These are phyloP conservation scores for Orbilia brochopaga DNA, from an alignment of 2,329 filamentous ascomycete species.

Conservation along the genomic window DNA sequence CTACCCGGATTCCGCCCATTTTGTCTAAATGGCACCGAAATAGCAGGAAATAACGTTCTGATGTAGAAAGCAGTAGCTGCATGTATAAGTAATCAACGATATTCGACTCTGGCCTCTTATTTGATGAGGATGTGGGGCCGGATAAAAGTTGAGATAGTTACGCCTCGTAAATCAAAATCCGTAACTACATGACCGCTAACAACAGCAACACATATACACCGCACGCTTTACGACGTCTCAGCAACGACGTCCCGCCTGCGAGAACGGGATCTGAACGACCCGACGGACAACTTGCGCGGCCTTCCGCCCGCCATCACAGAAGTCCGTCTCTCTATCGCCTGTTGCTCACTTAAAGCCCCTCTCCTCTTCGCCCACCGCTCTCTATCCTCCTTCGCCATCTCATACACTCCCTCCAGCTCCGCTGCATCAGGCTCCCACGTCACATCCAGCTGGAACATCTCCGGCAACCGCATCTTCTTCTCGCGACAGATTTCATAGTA, in stretches of 20 bases:
- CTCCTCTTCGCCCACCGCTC: conserved; percentile 16
- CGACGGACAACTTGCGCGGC: neutral
- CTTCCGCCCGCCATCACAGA: conserved; percentile 14
- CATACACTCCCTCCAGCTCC: conserved; percentile 18
- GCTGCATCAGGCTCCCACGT: conserved; percentile 51
- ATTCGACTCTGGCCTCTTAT: too few relatives aligned
- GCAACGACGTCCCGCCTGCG: neutral
- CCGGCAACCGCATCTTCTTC: conserved; percentile 51
- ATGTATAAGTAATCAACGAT: too few relatives aligned
- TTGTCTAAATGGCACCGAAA: too few relatives aligned
- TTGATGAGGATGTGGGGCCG: too few relatives aligned
- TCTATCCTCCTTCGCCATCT: conserved; percentile 16
- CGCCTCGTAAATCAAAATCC: too few relatives aligned
- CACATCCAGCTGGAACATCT: conserved; percentile 54
- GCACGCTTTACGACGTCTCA: neutral
- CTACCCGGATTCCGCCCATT: too few relatives aligned
- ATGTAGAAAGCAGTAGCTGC: too few relatives aligned
- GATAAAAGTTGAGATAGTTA: too few relatives aligned
- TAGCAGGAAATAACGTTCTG: too few relatives aligned
- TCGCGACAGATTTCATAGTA: conserved; percentile 56
- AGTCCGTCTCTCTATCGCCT: neutral
- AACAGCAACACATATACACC: neutral
- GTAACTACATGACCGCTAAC: too few relatives aligned
- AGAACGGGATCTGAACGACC: neutral
- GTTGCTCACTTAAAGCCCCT: conserved; percentile 7